phyloP scores from a whole-genome alignment of 2,329 filamentous ascomycete genomes.

The Botrytis deweyae region DNA sequence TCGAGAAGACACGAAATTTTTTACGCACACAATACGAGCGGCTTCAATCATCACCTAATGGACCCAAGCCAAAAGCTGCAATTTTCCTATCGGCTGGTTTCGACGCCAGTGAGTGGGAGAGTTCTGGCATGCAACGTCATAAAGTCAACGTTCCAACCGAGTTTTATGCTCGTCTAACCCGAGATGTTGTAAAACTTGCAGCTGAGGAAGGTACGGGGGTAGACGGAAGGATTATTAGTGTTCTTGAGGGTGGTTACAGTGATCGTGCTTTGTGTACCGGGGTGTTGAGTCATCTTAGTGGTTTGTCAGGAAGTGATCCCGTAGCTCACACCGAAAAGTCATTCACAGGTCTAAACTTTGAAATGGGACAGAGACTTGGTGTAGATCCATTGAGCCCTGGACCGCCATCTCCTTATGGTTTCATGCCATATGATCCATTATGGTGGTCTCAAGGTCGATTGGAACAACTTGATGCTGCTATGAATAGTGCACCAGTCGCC shows the following conservation, averaged over 20 bases:
- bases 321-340: conserved; percentile 42
- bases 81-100: conserved; percentile 97
- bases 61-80: conserved; percentile 71
- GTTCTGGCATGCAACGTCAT: conserved; percentile 90
- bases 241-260: conserved; percentile 94
- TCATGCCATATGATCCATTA: conserved; percentile 58
- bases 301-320: conserved; percentile 62
- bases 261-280: conserved; percentile 87
- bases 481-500: conserved; percentile 51
- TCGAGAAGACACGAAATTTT: conserved; percentile 79
- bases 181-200: conserved; percentile 79
- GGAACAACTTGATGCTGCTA: conserved; percentile 65
- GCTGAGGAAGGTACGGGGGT: conserved; percentile 74
- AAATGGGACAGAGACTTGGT: conserved; percentile 56
- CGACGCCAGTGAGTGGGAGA: conserved; percentile 94
- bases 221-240: conserved; percentile 85
- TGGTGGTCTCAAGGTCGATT: conserved; percentile 72
- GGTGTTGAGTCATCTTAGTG: conserved; percentile 85
- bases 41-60: conserved; percentile 55
- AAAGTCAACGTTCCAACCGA: conserved; percentile 94
- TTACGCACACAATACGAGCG: conserved; percentile 70
- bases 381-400: conserved; percentile 26
- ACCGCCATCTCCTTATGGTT: conserved; percentile 23
- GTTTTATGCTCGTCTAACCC: conserved; percentile 89
- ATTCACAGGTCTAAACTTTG: conserved; percentile 52